Base-by-base conservation (phyloP, 306 rosid genomes). In the Trifolium dubium region DNA sequence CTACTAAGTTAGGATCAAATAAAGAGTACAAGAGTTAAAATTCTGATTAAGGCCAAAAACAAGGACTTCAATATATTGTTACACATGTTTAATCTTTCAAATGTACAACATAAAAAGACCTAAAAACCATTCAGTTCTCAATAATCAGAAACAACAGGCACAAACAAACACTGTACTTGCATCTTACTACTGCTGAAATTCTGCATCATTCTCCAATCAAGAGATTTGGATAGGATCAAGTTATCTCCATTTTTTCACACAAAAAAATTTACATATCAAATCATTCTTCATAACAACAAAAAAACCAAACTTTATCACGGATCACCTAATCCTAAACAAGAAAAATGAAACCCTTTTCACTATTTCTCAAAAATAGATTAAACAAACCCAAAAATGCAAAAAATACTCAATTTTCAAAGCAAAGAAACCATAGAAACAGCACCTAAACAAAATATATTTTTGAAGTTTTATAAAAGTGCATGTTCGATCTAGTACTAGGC, bases 361-460 rank as follows among this genome's bases (percentile, higher is more conserved):
- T 6, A 32, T 19, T 58, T 64, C 14, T 23, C 12, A 41, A 50
- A 64, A 71, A 67, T 28, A 59, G 12, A 14, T 18, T 47, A 72
- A 8, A 40, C 9, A 65, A 69, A 75, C 69, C 73, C 73, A 71
- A 76, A 62, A 62, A 50, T 28, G 67, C 4, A 71, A n/a, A 7
- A 7, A 75, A 59, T 11, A 61, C 67, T 76, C 71, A 72, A 73
- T 71, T 64, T 81, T 79, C 71, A 80, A 5, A 69, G 58, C 64
- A 29, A 32, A 81, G 49, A 71, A 76, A 51, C 11, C 69, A 65
- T 46, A 50, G 51, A 53, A 72, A 51, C 44, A 61, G 9, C 15
- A 51, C 17, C 73, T 3, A 53, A 76, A 19, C 23, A 51, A 67
- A 7, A 63, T 34, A 50, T 31, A 58, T 47, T 43, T 47, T 40